Conservation (phyloP, 108 stramenopile species). For the Hondaea fermentalgiana region DNA sequence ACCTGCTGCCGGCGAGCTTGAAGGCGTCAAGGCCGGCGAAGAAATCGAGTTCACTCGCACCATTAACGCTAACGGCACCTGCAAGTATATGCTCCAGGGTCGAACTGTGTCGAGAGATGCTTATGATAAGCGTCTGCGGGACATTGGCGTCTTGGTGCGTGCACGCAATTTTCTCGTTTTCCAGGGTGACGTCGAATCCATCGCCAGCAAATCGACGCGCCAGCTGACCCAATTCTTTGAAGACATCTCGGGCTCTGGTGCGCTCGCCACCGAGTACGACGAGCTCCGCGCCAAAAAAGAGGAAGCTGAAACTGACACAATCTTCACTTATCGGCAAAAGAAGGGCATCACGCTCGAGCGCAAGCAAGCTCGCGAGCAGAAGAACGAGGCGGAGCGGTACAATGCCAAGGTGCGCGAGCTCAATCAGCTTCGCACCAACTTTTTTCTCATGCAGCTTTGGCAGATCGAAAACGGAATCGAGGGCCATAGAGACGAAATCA, state of each 20-base stretch:
- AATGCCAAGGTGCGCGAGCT: conserved; percentile 58
- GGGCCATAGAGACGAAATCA: conserved; percentile 53
- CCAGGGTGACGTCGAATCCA: conserved; percentile 92
- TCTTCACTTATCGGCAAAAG: background rate
- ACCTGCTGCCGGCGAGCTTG: conserved; percentile 31
- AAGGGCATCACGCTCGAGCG: background rate
- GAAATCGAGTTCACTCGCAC: conserved; percentile 68
- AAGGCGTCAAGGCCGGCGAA: background rate
- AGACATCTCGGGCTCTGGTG: conserved; percentile 71
- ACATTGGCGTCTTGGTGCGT: conserved; percentile 91
- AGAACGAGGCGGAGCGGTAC: conserved; percentile 76
- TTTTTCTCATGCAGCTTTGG: conserved; percentile 81
- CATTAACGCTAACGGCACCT: conserved; percentile 66
- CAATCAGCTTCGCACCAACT: conserved; percentile 62
- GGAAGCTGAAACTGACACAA: conserved; percentile 25
- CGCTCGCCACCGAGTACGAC: conserved; percentile 68
- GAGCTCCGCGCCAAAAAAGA: conserved; percentile 61
- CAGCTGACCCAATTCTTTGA: conserved; percentile 89
- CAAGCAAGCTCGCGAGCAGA: background rate
- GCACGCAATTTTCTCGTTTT: conserved; percentile 99
- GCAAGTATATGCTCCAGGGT: conserved; percentile 75
- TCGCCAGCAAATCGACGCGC: conserved; percentile 79
- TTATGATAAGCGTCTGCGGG: conserved; percentile 59
- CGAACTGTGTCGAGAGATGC: conserved; percentile 61
- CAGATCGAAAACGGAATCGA: conserved; percentile 72